These are phyloP conservation scores for Rosa multiflora DNA, from an alignment of 306 rosid species.

Conservation along the genomic window DNA sequence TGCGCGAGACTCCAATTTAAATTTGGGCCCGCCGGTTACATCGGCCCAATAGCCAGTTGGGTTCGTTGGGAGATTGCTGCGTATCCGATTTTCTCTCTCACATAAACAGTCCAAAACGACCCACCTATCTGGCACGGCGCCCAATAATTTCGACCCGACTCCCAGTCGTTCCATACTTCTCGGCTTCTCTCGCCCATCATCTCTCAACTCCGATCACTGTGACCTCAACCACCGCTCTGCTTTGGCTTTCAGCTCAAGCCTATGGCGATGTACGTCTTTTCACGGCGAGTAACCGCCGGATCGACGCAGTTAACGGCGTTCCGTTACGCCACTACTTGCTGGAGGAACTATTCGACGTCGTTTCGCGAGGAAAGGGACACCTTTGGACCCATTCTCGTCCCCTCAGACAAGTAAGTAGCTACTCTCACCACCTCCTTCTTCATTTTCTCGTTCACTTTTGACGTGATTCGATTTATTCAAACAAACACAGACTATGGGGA, in stretches of 20 bases:
- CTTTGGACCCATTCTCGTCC: constrained; percentile 92
- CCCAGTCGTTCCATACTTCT: neutral
- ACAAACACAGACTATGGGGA: constrained; percentile 73
- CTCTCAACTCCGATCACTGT: neutral
- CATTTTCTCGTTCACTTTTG: neutral
- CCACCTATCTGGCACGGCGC: constrained; percentile 18
- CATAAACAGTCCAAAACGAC: neutral
- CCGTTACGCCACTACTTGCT: constrained; percentile 38
- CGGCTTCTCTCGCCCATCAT: neutral
- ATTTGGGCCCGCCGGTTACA: neutral
- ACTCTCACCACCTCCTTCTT: neutral
- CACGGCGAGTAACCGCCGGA: constrained; percentile 56
- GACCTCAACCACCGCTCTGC: neutral
- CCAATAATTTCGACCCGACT: neutral
- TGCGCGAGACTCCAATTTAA: neutral
- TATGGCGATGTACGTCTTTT: constrained; percentile 55
- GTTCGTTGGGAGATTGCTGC: neutral
- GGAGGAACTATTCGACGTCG: constrained; percentile 60
- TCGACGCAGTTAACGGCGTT: constrained; percentile 38
- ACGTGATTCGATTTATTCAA: neutral
- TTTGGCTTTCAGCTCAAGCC: neutral
- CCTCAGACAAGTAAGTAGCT: constrained; percentile 69
- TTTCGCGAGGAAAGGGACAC: constrained; percentile 93
- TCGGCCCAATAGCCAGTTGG: neutral
- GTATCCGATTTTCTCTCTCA: neutral